Conservation (phyloP, 306 rosid genomes). For the Biancaea sappan region DNA sequence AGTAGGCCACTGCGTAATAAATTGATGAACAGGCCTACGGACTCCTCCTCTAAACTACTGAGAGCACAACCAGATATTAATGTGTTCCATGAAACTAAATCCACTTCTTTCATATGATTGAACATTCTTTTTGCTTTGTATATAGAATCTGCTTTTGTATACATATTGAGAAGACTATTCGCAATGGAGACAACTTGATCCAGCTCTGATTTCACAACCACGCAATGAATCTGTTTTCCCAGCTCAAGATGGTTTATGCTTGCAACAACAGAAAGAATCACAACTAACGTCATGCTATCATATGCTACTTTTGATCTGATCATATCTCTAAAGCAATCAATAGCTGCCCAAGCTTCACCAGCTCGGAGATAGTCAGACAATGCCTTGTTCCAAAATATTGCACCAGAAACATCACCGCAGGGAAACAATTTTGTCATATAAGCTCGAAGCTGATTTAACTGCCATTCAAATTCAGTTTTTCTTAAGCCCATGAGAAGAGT, state of each 20-base stretch:
- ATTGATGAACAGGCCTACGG: conserved; percentile 49
- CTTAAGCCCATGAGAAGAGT: conserved; percentile 53
- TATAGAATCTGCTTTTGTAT: conserved; percentile 57
- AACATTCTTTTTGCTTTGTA: conserved; percentile 50
- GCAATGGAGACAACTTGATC: conserved; percentile 55
- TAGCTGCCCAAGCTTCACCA: conserved; percentile 58
- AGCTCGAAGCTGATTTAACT: conserved; percentile 67
- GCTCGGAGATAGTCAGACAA: conserved; percentile 51
- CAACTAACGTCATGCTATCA: conserved; percentile 58
- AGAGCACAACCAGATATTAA: conserved; percentile 65
- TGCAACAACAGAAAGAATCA: conserved; percentile 56
- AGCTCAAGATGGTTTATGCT: conserved; percentile 38
- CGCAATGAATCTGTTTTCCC: conserved; percentile 70
- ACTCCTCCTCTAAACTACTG: conserved; percentile 56
- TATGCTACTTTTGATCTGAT: conserved; percentile 43
- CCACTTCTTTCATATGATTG: conserved; percentile 54
- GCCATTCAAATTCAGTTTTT: conserved; percentile 42
- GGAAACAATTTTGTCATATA: conserved; percentile 52
- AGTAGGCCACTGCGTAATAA: conserved; percentile 49
- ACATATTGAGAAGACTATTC: conserved; percentile 76
- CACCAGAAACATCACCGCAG: conserved; percentile 39
- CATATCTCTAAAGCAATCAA: conserved; percentile 56
- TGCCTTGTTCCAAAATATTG: conserved; percentile 64
- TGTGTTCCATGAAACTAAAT: conserved; percentile 84
- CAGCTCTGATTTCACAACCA: conserved; percentile 50